Evolutionary conservation across 768 basidiomycete species (phyloP).

Genomic region (Collybiopsis luxurians): DNA sequence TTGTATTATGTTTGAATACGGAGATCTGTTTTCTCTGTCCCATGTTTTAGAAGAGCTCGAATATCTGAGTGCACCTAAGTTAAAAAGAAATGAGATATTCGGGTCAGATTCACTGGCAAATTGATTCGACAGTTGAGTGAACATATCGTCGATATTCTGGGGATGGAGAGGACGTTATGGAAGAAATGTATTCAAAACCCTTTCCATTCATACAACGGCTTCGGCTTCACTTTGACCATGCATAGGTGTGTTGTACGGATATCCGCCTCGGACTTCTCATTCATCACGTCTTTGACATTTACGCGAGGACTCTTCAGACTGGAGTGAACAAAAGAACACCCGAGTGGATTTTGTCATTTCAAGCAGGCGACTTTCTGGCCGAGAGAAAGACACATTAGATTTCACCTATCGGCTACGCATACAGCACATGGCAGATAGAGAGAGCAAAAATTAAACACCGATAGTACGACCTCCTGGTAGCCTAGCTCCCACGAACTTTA

Average conservation of each 20-base stretch:
- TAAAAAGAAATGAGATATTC: not conserved
- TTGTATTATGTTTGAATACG: too few species aligned
- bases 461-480: conserved; percentile 32
- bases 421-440: too few species aligned
- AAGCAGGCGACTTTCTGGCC: conserved; percentile 42
- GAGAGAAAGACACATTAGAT: conserved; percentile 29
- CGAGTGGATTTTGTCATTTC: conserved; percentile 56
- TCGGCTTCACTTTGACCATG: conserved; percentile 4
- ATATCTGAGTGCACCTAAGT: too few species aligned
- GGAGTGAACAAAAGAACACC: conserved; percentile 75
- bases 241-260: not conserved
- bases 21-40: too few species aligned
- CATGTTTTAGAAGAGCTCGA: too few species aligned
- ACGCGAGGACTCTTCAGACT: conserved; percentile 26
- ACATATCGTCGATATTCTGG: conserved; percentile 72
- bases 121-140: conserved; percentile 68
- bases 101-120: conserved; percentile 38
- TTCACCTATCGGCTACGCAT: too few species aligned
- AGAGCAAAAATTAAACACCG: conserved; percentile 11
- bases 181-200: conserved; percentile 11
- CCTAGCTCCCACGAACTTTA: conserved; percentile 18
- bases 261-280: conserved; percentile 29
- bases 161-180: conserved; percentile 36
- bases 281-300: conserved; percentile 32
- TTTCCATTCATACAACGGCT: not conserved